phyloP scores from a whole-genome alignment of 1,284 basidiomycete genomes.

The Apiotrichum domesticum region DNA sequence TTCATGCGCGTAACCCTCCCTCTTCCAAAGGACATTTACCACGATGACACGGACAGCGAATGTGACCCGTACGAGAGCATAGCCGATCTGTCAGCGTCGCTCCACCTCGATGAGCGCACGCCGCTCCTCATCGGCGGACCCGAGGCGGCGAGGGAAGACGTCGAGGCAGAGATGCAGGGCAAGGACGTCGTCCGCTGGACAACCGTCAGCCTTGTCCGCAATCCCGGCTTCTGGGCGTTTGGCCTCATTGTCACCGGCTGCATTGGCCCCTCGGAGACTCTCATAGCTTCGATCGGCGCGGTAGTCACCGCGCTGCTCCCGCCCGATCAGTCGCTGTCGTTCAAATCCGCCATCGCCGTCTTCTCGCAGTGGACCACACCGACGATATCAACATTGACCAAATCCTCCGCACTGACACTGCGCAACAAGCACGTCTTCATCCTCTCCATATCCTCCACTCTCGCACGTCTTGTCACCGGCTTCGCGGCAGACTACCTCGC shows the following conservation, averaged over 20 bases:
- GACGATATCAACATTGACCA: conserved; percentile 6
- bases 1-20: conserved; percentile 41
- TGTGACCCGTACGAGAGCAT: conserved; percentile 1
- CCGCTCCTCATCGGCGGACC: conserved; percentile 45
- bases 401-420: conserved; percentile 24
- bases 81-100: conserved; percentile 13
- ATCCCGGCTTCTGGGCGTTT: conserved; percentile 45
- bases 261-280: conserved; percentile 45
- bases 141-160: conserved; percentile 40
- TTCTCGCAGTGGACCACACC: conserved; percentile 7
- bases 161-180: conserved; percentile 29
- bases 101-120: conserved; percentile 42
- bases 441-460: conserved; percentile 41
- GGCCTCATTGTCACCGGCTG: conserved; percentile 39
- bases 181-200: conserved; percentile 37
- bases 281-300: conserved; percentile 45
- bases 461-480: conserved; percentile 41
- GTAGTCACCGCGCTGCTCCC: conserved; percentile 44
- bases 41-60: conserved; percentile 9
- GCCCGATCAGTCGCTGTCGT: conserved; percentile 6
- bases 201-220: conserved; percentile 26
- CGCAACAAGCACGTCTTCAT: conserved; percentile 46
- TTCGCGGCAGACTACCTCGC: conserved; percentile 41
- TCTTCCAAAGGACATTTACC: not conserved
- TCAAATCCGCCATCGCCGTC: conserved; percentile 8